Conservation (phyloP, 2,329 filamentous ascomycete species). For the Hypoxylon sp. region DNA sequence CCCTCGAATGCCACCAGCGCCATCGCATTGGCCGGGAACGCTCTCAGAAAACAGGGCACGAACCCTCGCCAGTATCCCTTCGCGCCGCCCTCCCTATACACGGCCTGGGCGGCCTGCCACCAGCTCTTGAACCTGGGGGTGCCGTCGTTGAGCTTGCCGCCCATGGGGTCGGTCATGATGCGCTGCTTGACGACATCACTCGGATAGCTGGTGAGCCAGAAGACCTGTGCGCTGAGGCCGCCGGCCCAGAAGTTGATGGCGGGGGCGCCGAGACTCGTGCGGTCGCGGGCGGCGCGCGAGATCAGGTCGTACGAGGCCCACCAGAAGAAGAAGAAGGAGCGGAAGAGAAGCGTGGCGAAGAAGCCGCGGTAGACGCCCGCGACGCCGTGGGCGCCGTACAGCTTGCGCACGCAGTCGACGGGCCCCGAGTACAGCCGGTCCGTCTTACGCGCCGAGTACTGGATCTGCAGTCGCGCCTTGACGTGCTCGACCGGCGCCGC, state of each 20-base stretch:
- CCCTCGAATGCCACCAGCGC: constrained; percentile 93
- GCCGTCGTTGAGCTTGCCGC: constrained; percentile 72
- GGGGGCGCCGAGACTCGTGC: constrained; percentile 76
- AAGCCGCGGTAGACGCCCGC: constrained; percentile 86
- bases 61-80: constrained; percentile 94
- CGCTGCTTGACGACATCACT: constrained; percentile 94
- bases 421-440: constrained; percentile 85
- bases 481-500: constrained; percentile 94
- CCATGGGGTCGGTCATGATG: constrained; percentile 94
- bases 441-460: constrained; percentile 83
- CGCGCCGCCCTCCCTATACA: constrained; percentile 78
- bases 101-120: constrained; percentile 79
- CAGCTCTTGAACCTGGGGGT: constrained; percentile 74
- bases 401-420: constrained; percentile 80
- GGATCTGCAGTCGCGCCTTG: constrained; percentile 92
- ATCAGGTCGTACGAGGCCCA: constrained; percentile 95
- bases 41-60: constrained; percentile 88
- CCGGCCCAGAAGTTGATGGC: constrained; percentile 97
- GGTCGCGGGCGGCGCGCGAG: constrained; percentile 69
- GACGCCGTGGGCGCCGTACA: constrained; percentile 75
- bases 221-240: constrained; percentile 89
- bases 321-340: constrained; percentile 97
- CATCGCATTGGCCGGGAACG: constrained; percentile 95
- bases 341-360: constrained; percentile 83
- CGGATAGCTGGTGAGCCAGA: constrained; percentile 93